Evolutionary conservation across 352 stramenopile species (phyloP).

Genomic region (Globisporangium emineosum): DNA sequence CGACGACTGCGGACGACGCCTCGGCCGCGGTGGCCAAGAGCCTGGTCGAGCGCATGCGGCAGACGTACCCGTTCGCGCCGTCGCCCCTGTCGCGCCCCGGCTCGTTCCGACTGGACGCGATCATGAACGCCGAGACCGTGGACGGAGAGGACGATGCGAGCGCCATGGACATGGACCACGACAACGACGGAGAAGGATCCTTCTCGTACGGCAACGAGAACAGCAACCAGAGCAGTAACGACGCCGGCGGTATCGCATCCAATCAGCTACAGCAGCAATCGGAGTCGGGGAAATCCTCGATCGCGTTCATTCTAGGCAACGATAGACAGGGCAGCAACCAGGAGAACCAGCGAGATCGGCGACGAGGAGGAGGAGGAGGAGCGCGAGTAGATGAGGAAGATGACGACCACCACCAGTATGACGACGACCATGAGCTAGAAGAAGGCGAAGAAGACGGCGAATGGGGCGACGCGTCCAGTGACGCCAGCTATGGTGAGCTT

Average conservation of each 20-base stretch:
- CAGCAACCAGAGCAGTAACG: conserved; percentile 9
- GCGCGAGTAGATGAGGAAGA: not conserved
- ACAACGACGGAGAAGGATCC: not conserved
- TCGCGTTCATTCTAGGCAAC: conserved; percentile 30
- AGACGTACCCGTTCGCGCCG: conserved; percentile 17
- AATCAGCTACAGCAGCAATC: conserved; percentile 1
- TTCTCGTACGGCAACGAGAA: conserved; percentile 13
- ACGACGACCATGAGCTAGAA: conserved; percentile 8
- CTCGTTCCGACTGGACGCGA: conserved; percentile 13
- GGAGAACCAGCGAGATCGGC: not conserved
- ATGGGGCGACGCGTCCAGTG: conserved; percentile 24
- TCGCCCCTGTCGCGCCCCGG: not conserved
- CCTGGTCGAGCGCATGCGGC: conserved; percentile 15
- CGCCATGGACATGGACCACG: conserved; percentile 3
- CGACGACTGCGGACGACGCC: not conserved
- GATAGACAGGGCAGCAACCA: conserved; percentile 1
- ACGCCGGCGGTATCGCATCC: not conserved
- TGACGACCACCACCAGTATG: not conserved
- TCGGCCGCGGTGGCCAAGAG: conserved; percentile 6
- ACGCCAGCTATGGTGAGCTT: conserved; percentile 24
- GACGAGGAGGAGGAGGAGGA: not conserved
- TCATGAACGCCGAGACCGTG: conserved; percentile 14
- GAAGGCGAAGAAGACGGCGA: conserved; percentile 12
- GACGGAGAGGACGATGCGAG: not conserved
- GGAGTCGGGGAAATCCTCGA: conserved; percentile 22